These are phyloP conservation scores for Suhomyces coccinellae DNA, from an alignment of 1,139 yeast species.

Conservation along the genomic window DNA sequence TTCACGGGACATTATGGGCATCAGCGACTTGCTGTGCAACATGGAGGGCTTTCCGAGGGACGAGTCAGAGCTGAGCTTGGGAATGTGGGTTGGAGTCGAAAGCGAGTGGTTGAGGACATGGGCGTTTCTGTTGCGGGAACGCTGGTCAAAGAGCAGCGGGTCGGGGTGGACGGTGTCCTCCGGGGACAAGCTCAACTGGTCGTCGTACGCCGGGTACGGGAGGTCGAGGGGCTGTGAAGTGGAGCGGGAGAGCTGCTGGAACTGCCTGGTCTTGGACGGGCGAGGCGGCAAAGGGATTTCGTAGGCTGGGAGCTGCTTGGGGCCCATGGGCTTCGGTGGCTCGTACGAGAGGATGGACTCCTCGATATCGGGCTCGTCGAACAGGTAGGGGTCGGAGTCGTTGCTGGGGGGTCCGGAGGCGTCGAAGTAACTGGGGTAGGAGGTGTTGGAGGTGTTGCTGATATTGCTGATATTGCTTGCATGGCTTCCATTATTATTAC, in stretches of 20 bases:
- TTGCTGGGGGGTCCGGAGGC: background rate
- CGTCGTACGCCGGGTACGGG: slow-evolving; percentile 13
- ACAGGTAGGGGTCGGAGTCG: background rate
- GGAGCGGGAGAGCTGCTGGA: slow-evolving; percentile 17
- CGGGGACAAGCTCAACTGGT: background rate
- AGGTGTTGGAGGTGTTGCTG: background rate
- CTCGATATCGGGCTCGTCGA: slow-evolving; percentile 2
- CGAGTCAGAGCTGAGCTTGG: slow-evolving; percentile 5
- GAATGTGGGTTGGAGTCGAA: slow-evolving; percentile 9
- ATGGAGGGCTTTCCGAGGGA: slow-evolving; percentile 2
- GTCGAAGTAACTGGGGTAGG: background rate
- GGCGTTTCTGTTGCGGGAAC: background rate
- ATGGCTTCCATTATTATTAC: too few relatives aligned
- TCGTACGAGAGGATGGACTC: slow-evolving; percentile 16
- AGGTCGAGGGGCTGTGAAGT: slow-evolving; percentile 10
- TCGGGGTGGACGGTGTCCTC: slow-evolving; percentile 6
- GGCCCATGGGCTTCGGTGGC: slow-evolving; percentile 47
- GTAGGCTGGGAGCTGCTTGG: slow-evolving; percentile 40
- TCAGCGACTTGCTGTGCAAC: slow-evolving; percentile 8
- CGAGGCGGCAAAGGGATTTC: slow-evolving; percentile 12
- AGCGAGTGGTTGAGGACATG: slow-evolving; percentile 13
- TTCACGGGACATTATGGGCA: slow-evolving; percentile 6
- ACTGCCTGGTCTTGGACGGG: slow-evolving; percentile 12
- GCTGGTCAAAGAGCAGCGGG: background rate
- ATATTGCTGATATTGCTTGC: too few relatives aligned